Evolutionary conservation across 495 filamentous ascomycete genomes (phyloP).

Genomic region (Hyaloscypha hepaticicola): DNA sequence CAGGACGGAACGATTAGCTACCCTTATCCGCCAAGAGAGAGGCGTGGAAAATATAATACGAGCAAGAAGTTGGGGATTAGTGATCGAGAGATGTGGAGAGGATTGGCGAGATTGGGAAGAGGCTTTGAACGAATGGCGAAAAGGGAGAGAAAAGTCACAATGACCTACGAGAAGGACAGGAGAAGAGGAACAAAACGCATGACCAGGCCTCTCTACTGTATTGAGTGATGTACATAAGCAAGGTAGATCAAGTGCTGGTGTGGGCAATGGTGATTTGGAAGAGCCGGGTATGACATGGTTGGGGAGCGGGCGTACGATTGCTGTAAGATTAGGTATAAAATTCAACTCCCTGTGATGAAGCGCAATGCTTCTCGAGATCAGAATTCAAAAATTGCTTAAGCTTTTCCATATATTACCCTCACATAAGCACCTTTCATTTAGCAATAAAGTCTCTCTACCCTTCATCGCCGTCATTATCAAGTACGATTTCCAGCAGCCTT

Average conservation of each 20-base stretch:
- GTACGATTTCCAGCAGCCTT: conserved; percentile 65
- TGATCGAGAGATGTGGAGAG: conserved; percentile 75
- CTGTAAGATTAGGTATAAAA: neutral
- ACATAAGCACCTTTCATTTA: too few species aligned
- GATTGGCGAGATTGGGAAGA: conserved; percentile 40
- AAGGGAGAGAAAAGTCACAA: conserved; percentile 38
- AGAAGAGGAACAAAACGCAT: neutral
- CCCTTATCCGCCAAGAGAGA: conserved; percentile 76
- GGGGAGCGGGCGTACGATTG: neutral
- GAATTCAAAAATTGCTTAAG: neutral
- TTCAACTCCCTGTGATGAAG: neutral
- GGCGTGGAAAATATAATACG: conserved; percentile 87
- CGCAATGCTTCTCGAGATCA: neutral
- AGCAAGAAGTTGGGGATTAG: conserved; percentile 74
- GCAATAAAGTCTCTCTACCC: neutral
- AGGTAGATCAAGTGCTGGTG: neutral
- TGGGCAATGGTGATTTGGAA: neutral
- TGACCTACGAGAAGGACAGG: neutral
- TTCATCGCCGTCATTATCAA: conserved; percentile 64
- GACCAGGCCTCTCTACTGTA: too few species aligned
- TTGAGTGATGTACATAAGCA: neutral
- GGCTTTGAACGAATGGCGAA: conserved; percentile 62
- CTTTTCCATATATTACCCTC: neutral
- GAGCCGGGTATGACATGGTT: neutral
- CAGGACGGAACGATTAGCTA: conserved; percentile 78